Evolutionary conservation across 306 rosid species (phyloP).

Genomic region (Delonix regia): DNA sequence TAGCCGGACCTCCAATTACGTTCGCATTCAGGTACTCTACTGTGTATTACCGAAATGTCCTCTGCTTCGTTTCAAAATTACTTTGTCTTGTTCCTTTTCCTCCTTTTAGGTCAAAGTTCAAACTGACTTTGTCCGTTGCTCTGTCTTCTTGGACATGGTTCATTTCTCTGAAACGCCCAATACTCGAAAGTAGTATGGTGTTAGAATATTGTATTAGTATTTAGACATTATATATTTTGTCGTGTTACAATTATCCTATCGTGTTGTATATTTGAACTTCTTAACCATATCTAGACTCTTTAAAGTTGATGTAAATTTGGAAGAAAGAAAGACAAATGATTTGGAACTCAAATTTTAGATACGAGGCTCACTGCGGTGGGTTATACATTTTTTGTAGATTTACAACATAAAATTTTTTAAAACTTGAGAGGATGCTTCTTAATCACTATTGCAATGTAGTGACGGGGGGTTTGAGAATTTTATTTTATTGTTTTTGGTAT

Average conservation of each 20-base stretch:
- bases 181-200: background rate
- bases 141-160: background rate
- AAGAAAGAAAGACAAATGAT: background rate
- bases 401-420: background rate
- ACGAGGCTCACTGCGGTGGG: background rate
- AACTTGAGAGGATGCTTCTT: background rate
- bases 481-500: background rate
- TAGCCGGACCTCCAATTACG: constrained; percentile 71
- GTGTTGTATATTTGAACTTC: background rate
- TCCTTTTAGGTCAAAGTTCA: background rate
- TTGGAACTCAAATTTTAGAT: background rate
- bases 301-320: background rate
- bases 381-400: background rate
- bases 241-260: background rate
- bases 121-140: background rate
- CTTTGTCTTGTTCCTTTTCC: background rate
- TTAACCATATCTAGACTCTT: too few species aligned
- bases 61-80: background rate
- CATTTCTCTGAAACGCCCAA: background rate
- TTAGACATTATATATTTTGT: background rate
- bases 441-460: background rate
- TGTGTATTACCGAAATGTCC: background rate
- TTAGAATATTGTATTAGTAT: background rate
- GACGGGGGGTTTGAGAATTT: background rate
- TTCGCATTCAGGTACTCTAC: constrained; percentile 84